These are phyloP conservation scores for Gaeumannomyces tritici DNA, from an alignment of 2,329 filamentous ascomycete species.

Conservation along the genomic window DNA sequence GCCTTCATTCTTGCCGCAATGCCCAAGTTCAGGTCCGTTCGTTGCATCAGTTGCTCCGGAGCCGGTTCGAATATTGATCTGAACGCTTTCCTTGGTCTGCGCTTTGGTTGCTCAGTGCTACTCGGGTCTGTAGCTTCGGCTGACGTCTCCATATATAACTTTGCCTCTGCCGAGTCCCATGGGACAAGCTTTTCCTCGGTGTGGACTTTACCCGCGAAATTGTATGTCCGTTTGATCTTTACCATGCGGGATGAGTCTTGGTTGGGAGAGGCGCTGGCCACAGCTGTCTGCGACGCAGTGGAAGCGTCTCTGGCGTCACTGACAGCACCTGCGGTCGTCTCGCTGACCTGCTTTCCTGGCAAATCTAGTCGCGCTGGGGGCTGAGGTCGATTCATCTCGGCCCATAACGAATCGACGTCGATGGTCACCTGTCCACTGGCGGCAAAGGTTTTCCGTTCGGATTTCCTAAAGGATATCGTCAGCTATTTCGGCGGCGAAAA, in stretches of 20 bases:
- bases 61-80: constrained; percentile 55
- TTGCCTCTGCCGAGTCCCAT: constrained; percentile 55
- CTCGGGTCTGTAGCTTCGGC: constrained; percentile 14
- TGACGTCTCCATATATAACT: constrained; percentile 40
- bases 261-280: constrained; percentile 11
- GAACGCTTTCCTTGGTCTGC: constrained; percentile 44
- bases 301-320: not conserved
- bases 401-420: constrained; percentile 64
- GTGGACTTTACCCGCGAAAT: constrained; percentile 64
- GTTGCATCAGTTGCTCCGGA: constrained; percentile 28
- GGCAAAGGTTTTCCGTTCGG: constrained; percentile 42
- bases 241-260: constrained; percentile 32
- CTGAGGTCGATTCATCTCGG: constrained; percentile 41
- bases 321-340: constrained; percentile 2
- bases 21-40: constrained; percentile 50
- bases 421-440: constrained; percentile 53
- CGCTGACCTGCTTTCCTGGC: constrained; percentile 4
- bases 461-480: constrained; percentile 30
- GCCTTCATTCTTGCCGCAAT: constrained; percentile 37
- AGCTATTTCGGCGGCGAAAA: not conserved
- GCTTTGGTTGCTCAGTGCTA: constrained; percentile 22
- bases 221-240: constrained; percentile 62
- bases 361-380: not conserved
- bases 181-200: constrained; percentile 63
- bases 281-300: constrained; percentile 5